Base-by-base conservation (phyloP, 176 grass and related monocot species). In the Themeda triandra region DNA sequence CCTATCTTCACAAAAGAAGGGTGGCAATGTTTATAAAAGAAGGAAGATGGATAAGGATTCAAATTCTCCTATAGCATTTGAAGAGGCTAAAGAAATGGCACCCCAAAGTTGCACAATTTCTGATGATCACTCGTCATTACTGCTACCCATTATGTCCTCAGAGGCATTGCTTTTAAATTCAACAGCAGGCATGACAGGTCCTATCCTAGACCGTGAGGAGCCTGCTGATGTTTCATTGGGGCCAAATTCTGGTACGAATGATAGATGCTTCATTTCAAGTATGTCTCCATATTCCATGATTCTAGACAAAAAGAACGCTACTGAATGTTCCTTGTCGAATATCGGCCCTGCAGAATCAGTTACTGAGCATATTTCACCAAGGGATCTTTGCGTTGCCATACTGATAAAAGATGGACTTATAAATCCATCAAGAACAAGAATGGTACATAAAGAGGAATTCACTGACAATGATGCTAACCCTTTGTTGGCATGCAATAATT, bases 341-440 rank as follows among this genome's bases (percentile, higher is more conserved):
- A 83, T 85, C 25, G 31, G 39, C 23, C 19, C 36, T 88, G 66
- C 60, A 73, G 84, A 92, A 81, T 62, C 29, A 56, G 73, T 65
- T 27, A 23, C 41, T 23, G 85, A 92, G 28, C 58, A 84, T 74
- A 49, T 37, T 42, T 95, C 90, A 69, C 65, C 84, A 84, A 96
- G 83, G 85, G 87, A 99, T 69, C 45, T 99, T 42, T 99, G 96
- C 86, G 88, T 94, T 54, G 89, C 85, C 49, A 88, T 89, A 71
- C 81, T 99, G 69, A 95, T 70, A 54, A 69, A 86, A 78, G 36
- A 90, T 89, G 89, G 88, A 73, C 62, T 92, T 36, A 80, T 94
- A 84, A 85, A 78, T 66, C 64, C 76, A 76, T 60, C 70, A 37
- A 45, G 62, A 66, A 76, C 82, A 41, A 85, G 30, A 71, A 68